A percentile compares a stretch with the other conserved stretches of the same genome.
These are phyloP conservation scores for Penicillium glabrum DNA, from an alignment of 2,329 filamentous ascomycete species.

Conservation along the genomic window DNA sequence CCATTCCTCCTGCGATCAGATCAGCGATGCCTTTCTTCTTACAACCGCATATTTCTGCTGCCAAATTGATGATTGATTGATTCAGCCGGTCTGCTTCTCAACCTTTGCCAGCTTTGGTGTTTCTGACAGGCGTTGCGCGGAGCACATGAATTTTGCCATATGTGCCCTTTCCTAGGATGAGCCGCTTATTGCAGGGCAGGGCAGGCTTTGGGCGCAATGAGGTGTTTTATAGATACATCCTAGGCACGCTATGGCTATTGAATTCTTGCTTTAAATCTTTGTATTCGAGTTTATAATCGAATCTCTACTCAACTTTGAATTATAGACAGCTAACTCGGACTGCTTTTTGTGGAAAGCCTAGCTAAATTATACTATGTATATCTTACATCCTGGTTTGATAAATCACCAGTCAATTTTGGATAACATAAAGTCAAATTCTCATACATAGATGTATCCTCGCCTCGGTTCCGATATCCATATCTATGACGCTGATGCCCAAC, in stretches of 20 bases:
- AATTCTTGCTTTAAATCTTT: not conserved
- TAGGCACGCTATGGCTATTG: not conserved
- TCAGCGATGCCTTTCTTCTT: not conserved
- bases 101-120: conserved; percentile 15
- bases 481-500: too few species aligned
- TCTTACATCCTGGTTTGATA: too few species aligned
- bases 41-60: not conserved
- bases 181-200: not conserved
- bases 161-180: not conserved
- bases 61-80: conserved; percentile 17
- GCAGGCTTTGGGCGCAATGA: not conserved
- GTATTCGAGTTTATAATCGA: not conserved
- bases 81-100: not conserved
- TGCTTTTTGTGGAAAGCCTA: too few species aligned
- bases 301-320: not conserved
- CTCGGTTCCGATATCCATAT: too few species aligned
- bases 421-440: not conserved
- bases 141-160: conserved; percentile 2
- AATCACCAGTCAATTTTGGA: too few species aligned
- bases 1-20: not conserved
- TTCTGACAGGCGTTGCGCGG: conserved; percentile 16
- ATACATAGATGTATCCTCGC: too few species aligned
- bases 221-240: not conserved
- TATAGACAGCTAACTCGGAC: not conserved
- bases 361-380: too few species aligned